Evolutionary conservation across 371 early-diverging fungal genomes (phyloP), one percentile per base, ranked within the genome.

Genomic region (Batrachochytrium dendrobatidis): DNA sequence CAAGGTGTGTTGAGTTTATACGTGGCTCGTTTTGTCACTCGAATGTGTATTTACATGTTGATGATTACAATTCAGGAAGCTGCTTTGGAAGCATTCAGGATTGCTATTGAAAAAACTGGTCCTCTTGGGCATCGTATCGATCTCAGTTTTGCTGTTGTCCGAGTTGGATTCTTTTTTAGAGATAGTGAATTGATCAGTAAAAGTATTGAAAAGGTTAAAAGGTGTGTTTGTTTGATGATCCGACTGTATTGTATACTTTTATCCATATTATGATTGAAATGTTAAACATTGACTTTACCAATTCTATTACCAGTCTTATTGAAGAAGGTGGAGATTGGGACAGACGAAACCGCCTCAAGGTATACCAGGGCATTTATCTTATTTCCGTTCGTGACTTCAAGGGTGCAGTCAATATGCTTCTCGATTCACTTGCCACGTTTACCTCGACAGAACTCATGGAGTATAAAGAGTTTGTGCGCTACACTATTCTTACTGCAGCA

Each of bases 291-390:
- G 39, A n/a, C 39, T n/a, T 12, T n/a, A n/a, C 15, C n/a, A n/a
- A 12, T n/a, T 12, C 39, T n/a, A n/a, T n/a, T 39, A n/a, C 39
- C 26, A 86, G 91, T 48, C 77, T 95, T 60, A 90, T 96, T 57
- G 95, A 98, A 67, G 90, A 92, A 73, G 98, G 97, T 34, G 97
- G 99, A 28, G 99, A 99, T 80, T 99, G 99, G 99, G 99, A 99
- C 77, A 86, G 99, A 62, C 88, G 97, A 61, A 99, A 99, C 79
- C 87, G 98, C 57, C 85, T 98, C 44, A 99, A 99, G 82, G 98
- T 97, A 0, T 96, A 99, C 67, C 90, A 98, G 66, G 98, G 95
- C 53, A 79, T 97, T 25, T 94, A 91, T 79, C 70, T 84, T 63
- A 84, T 98, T 81, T 89, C 93, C 22, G 86, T 89, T 62, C 89